These are phyloP conservation scores for Onygenales sp. DNA, from an alignment of 2,329 filamentous ascomycete genomes.

Conservation along the genomic window DNA sequence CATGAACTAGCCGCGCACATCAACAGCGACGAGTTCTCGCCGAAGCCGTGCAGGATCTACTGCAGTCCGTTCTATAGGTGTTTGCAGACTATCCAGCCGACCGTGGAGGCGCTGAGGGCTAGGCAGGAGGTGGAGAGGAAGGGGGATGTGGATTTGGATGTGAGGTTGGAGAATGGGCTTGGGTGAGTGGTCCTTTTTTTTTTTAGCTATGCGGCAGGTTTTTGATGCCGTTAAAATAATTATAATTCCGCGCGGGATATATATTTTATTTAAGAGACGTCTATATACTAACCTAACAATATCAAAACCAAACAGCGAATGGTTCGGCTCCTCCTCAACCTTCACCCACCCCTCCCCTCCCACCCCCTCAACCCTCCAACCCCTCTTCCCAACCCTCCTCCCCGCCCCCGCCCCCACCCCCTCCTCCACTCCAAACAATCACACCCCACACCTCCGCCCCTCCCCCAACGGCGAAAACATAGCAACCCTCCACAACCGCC, in stretches of 20 bases:
- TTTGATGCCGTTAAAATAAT: too few species aligned
- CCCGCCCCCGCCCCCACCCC: conserved; percentile 25
- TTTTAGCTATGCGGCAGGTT: too few species aligned
- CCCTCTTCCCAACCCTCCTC: conserved; percentile 48
- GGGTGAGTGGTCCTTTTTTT: conserved; percentile 28
- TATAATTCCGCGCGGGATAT: too few species aligned
- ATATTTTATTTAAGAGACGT: too few species aligned
- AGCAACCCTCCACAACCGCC: conserved; percentile 66
- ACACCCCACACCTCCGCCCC: conserved; percentile 59
- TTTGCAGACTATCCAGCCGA: conserved; percentile 70
- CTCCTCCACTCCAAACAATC: conserved; percentile 26
- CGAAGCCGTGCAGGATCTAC: conserved; percentile 52
- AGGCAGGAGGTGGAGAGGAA: conserved; percentile 23
- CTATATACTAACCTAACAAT: too few species aligned
- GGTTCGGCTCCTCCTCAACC: conserved; percentile 71
- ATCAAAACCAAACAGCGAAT: conserved; percentile 51
- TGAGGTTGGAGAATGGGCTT: conserved; percentile 44
- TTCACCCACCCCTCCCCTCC: conserved; percentile 81
- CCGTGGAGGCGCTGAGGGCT: conserved; percentile 33
- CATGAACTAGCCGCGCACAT: conserved; percentile 55
- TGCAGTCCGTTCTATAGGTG: conserved; percentile 81
- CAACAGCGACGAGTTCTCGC: conserved; percentile 18
- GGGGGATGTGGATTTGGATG: conserved; percentile 24
- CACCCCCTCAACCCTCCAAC: conserved; percentile 49
- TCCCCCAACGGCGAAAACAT: conserved; percentile 68